These are phyloP conservation scores for Canna indica DNA, from an alignment of 176 grass and related monocot species.

Conservation along the genomic window DNA sequence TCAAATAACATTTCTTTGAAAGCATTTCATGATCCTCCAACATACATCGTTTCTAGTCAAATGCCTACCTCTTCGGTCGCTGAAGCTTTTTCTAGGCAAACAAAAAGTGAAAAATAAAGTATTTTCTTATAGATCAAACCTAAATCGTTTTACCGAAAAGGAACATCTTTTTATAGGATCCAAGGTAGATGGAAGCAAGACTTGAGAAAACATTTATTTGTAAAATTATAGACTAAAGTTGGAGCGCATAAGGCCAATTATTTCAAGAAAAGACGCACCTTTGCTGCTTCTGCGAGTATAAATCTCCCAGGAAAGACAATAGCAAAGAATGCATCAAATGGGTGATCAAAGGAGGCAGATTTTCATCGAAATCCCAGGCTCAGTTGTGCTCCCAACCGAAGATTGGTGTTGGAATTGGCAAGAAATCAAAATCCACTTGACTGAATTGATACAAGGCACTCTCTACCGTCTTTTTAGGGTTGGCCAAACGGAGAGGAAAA, in stretches of 20 bases:
- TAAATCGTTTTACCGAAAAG: background rate
- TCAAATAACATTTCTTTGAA: background rate
- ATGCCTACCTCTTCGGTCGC: background rate
- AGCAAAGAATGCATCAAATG: background rate
- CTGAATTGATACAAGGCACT: background rate
- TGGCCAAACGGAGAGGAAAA: background rate
- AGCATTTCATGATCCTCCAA: background rate
- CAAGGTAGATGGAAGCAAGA: background rate
- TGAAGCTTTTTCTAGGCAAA: background rate
- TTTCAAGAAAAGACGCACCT: conserved; percentile 3
- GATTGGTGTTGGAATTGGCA: background rate
- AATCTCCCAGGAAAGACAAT: background rate
- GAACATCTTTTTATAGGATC: background rate
- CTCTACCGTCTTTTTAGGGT: background rate
- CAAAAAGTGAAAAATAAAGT: background rate
- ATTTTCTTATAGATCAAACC: background rate
- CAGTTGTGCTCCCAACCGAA: background rate
- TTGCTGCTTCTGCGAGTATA: background rate
- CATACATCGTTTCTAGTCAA: background rate
- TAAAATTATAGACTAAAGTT: background rate
- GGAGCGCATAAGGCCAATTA: background rate
- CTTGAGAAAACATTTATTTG: background rate
- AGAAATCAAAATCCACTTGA: background rate
- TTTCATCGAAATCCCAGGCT: background rate
- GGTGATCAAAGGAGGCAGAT: background rate